Conservation (phyloP, 2,329 filamentous ascomycete genomes). For the Penicillium vulpinum region DNA sequence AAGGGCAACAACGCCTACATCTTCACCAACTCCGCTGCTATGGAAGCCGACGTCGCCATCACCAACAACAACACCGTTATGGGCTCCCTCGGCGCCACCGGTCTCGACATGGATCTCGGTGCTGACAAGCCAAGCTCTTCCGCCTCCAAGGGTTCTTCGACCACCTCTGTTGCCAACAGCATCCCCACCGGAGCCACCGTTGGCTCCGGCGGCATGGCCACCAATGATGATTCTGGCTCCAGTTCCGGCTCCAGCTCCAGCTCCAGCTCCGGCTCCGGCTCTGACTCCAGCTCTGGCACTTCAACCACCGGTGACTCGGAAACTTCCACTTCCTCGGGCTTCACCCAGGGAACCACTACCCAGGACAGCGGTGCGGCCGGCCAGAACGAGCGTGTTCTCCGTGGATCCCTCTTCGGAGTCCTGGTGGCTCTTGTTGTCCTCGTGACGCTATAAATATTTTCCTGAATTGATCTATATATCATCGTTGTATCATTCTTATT, state of each 20-base stretch:
- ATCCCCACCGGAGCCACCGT: slow-evolving; percentile 37
- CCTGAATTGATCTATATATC: background rate
- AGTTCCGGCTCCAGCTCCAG: background rate
- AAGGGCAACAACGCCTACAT: slow-evolving; percentile 68
- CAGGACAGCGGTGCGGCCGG: slow-evolving; percentile 33
- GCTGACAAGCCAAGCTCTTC: slow-evolving; percentile 11
- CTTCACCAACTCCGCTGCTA: slow-evolving; percentile 64
- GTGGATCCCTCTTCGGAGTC: slow-evolving; percentile 49
- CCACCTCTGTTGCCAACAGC: slow-evolving; percentile 23
- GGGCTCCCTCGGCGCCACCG: slow-evolving; percentile 76
- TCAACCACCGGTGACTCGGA: slow-evolving; percentile 14
- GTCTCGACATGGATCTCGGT: slow-evolving; percentile 63
- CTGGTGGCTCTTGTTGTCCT: slow-evolving; percentile 49
- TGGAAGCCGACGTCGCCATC: slow-evolving; percentile 76
- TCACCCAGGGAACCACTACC: slow-evolving; percentile 31
- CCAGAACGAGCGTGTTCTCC: slow-evolving; percentile 43
- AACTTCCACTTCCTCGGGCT: slow-evolving; percentile 26
- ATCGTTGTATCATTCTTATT: slow-evolving; percentile 7
- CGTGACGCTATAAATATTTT: slow-evolving; percentile 43
- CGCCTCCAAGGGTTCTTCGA: background rate
- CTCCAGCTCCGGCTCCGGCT: slow-evolving; percentile 15
- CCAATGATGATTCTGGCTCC: slow-evolving; percentile 16
- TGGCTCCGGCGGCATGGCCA: slow-evolving; percentile 28
- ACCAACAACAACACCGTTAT: slow-evolving; percentile 74
- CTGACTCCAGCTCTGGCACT: slow-evolving; percentile 17